phyloP scores from a whole-genome alignment of 768 basidiomycete genomes.

The Pisolithus sp. region DNA sequence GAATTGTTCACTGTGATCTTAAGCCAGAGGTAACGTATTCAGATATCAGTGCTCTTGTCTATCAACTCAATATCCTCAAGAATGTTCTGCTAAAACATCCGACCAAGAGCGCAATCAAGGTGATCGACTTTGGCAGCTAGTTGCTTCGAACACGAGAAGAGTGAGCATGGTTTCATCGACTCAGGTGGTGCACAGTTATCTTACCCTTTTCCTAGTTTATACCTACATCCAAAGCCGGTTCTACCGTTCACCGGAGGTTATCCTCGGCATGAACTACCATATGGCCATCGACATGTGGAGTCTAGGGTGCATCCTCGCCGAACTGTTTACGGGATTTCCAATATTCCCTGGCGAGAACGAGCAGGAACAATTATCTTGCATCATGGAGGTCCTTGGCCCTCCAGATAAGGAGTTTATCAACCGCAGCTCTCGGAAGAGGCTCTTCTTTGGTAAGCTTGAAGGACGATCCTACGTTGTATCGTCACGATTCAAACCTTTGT shows the following conservation, averaged over 20 bases:
- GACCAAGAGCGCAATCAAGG: slow-evolving; percentile 92
- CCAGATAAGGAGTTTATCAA: slow-evolving; percentile 96
- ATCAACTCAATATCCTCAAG: slow-evolving; percentile 34
- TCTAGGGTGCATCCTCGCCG: slow-evolving; percentile 95
- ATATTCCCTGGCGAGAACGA: slow-evolving; percentile 99
- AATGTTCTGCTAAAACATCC: slow-evolving; percentile 94
- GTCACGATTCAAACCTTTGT: slow-evolving; percentile 5
- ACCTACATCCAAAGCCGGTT: slow-evolving; percentile 99
- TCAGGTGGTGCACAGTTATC: neutral
- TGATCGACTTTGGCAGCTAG: slow-evolving; percentile 99
- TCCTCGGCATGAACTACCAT: slow-evolving; percentile 97
- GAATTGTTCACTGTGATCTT: slow-evolving; percentile 96
- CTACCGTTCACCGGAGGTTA: slow-evolving; percentile 99
- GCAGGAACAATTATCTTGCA: slow-evolving; percentile 95
- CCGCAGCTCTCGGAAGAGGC: slow-evolving; percentile 84
- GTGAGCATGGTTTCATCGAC: slow-evolving; percentile 41
- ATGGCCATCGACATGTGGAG: slow-evolving; percentile 99
- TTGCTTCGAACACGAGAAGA: slow-evolving; percentile 97
- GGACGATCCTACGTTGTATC: neutral
- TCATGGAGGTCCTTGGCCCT: slow-evolving; percentile 97
- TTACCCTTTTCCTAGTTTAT: slow-evolving; percentile 58
- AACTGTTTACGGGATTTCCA: slow-evolving; percentile 94
- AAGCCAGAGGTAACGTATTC: slow-evolving; percentile 80
- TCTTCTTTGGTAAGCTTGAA: slow-evolving; percentile 81
- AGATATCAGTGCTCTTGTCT: neutral